These are phyloP conservation scores for Xenosphaeropsis pyriputrescens DNA, from an alignment of 2,329 filamentous ascomycete genomes.

Conservation along the genomic window DNA sequence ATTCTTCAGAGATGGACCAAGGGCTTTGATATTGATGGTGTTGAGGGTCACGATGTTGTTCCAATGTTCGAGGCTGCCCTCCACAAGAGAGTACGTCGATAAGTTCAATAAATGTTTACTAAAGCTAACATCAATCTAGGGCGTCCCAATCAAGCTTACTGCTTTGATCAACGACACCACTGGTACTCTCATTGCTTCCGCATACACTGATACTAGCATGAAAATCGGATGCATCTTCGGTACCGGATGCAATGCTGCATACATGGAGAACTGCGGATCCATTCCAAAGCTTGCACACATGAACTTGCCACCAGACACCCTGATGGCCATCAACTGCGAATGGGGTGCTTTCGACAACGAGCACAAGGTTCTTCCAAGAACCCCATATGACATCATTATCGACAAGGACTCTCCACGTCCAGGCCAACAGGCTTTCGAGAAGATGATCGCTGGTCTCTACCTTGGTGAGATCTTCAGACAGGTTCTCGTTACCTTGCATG, in stretches of 20 bases:
- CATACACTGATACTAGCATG: slow-evolving; percentile 89
- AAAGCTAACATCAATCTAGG: slow-evolving; percentile 26
- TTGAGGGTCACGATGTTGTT: slow-evolving; percentile 83
- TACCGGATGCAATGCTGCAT: slow-evolving; percentile 94
- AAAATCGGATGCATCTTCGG: slow-evolving; percentile 97
- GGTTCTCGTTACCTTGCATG: slow-evolving; percentile 71
- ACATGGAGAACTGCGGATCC: slow-evolving; percentile 85
- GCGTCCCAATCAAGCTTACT: slow-evolving; percentile 80
- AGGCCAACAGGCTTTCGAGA: slow-evolving; percentile 90
- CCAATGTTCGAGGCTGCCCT: slow-evolving; percentile 75
- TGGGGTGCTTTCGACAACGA: slow-evolving; percentile 96
- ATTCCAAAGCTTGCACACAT: slow-evolving; percentile 90
- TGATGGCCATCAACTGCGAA: slow-evolving; percentile 95
- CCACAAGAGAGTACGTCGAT: slow-evolving; percentile 43
- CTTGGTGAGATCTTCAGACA: slow-evolving; percentile 90
- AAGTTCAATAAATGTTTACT: too few species aligned
- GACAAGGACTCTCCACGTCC: slow-evolving; percentile 79
- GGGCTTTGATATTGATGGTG: slow-evolving; percentile 85
- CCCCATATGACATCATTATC: slow-evolving; percentile 73
- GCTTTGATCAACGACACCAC: slow-evolving; percentile 97
- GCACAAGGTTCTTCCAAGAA: slow-evolving; percentile 72
- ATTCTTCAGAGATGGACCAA: slow-evolving; percentile 94
- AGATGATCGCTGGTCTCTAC: slow-evolving; percentile 92
- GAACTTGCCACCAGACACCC: slow-evolving; percentile 70
- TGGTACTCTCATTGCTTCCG: slow-evolving; percentile 88